Conservation (phyloP, 495 filamentous ascomycete genomes). For the Amphirosellinia nigrospora region DNA sequence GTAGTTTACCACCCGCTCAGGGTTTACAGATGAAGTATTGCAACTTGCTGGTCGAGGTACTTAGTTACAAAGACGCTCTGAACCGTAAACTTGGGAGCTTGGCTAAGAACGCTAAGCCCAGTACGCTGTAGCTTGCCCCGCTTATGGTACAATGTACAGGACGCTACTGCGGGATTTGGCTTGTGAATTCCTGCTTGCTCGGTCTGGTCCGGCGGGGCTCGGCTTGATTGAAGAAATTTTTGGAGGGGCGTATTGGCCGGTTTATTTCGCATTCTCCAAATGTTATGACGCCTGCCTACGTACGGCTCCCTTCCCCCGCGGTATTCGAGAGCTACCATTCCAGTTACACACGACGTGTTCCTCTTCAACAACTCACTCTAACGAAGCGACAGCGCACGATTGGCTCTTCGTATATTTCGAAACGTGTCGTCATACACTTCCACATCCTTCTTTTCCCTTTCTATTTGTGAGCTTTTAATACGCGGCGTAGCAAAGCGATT, state of each 20-base stretch:
- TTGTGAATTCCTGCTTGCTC: not conserved
- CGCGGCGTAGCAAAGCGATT: not conserved
- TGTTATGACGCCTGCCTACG: constrained; percentile 24
- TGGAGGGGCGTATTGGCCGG: constrained; percentile 17
- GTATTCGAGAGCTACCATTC: constrained; percentile 2
- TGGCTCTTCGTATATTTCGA: not conserved
- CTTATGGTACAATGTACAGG: not conserved
- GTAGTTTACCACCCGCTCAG: too few relatives aligned
- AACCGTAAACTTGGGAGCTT: not conserved
- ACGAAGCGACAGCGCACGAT: not conserved
- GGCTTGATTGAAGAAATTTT: not conserved
- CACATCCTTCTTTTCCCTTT: too few relatives aligned
- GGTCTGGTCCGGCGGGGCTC: not conserved
- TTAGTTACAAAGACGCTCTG: too few relatives aligned
- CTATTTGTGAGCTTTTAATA: not conserved
- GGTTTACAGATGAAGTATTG: not conserved
- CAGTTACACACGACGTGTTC: not conserved
- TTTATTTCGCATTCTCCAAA: not conserved
- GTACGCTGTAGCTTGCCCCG: not conserved
- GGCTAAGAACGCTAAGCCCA: not conserved
- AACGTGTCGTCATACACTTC: not conserved
- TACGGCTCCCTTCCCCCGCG: constrained; percentile 13
- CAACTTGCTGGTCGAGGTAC: too few relatives aligned
- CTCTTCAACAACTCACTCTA: not conserved
- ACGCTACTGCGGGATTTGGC: constrained; percentile 13